These are phyloP conservation scores for Krasilnikovozyma curviuscula DNA, from an alignment of 768 basidiomycete species.

Conservation along the genomic window DNA sequence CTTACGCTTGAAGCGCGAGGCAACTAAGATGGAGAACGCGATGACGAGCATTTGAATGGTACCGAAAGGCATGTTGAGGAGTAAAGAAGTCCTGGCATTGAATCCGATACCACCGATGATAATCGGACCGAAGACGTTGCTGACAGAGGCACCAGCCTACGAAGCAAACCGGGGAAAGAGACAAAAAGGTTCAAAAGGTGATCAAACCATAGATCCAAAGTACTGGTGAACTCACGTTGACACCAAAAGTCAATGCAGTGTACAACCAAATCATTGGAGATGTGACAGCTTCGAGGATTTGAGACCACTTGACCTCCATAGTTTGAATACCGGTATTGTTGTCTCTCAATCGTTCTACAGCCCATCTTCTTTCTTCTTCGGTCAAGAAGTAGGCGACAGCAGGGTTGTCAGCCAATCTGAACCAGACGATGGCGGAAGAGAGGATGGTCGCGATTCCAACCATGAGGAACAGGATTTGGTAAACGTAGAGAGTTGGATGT, in stretches of 20 bases:
- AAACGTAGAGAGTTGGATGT: conserved; percentile 14
- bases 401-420: conserved; percentile 6
- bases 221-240: conserved; percentile 19
- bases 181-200: background rate
- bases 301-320: conserved; percentile 8
- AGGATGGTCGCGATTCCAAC: conserved; percentile 12
- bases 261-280: conserved; percentile 15
- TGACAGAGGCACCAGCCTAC: background rate
- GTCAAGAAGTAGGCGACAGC: conserved; percentile 11
- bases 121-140: conserved; percentile 17
- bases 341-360: conserved; percentile 14
- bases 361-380: conserved; percentile 12
- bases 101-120: too few relatives aligned
- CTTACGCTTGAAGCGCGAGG: conserved; percentile 19
- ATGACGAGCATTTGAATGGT: conserved; percentile 20
- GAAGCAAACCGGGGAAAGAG: background rate
- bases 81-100: conserved; percentile 9
- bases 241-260: conserved; percentile 5
- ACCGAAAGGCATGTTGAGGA: conserved; percentile 22
- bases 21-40: conserved; percentile 15
- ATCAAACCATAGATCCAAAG: too few relatives aligned
- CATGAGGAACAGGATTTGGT: conserved; percentile 17
- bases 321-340: conserved; percentile 6
- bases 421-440: conserved; percentile 2
- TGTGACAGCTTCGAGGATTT: conserved; percentile 12